These are phyloP conservation scores for Gymnopilus dilepis DNA, from an alignment of 768 basidiomycete genomes.

Conservation along the genomic window DNA sequence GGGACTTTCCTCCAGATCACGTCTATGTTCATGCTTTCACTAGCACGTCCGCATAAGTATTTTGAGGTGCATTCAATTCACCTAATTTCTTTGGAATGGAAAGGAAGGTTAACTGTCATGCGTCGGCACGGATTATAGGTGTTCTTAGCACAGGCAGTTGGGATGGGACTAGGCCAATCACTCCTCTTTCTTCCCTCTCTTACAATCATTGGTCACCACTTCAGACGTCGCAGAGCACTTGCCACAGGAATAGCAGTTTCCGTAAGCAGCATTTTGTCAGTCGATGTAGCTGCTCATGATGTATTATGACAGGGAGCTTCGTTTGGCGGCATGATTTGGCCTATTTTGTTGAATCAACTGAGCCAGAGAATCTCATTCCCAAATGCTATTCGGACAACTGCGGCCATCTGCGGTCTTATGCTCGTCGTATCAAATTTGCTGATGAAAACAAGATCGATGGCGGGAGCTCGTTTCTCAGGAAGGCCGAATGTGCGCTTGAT, in stretches of 20 bases:
- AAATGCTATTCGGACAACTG: conserved; percentile 42
- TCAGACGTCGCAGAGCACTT: conserved; percentile 42
- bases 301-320: conserved; percentile 41
- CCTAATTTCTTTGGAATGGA: background rate
- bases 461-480: background rate
- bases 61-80: conserved; percentile 43
- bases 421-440: conserved; percentile 40
- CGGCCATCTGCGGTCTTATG: conserved; percentile 35
- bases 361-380: conserved; percentile 35
- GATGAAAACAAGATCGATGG: conserved; percentile 32
- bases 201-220: conserved; percentile 51
- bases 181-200: conserved; percentile 56
- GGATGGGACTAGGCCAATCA: conserved; percentile 54
- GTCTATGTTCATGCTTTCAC: conserved; percentile 51
- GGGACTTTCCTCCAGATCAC: conserved; percentile 41
- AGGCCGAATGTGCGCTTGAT: conserved; percentile 34
- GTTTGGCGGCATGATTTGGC: conserved; percentile 57
- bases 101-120: background rate
- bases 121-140: conserved; percentile 31
- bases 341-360: conserved; percentile 50
- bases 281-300: background rate
- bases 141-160: conserved; percentile 60
- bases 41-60: conserved; percentile 44
- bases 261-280: conserved; percentile 36
- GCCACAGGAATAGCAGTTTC: conserved; percentile 45